Percentiles rank a stretch among this genome's conserved stretches.
Evolutionary conservation across 805 yeast species (phyloP).

Genomic region (Metschnikowia arizonensis): DNA sequence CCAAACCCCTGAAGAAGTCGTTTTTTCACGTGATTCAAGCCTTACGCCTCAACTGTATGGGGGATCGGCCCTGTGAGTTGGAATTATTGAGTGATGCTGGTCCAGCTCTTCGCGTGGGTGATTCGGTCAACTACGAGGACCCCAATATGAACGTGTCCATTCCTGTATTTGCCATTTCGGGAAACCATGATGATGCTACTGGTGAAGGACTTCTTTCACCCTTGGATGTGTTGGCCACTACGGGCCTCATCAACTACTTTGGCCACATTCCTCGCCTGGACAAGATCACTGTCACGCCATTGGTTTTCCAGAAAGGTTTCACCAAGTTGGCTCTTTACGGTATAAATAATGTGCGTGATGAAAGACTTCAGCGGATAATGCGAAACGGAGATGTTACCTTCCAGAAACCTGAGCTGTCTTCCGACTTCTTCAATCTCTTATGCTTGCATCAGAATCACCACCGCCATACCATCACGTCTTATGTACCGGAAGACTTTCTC

Average conservation of each 20-base stretch:
- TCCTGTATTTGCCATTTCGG: conserved; percentile 89
- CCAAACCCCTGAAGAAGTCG: conserved; percentile 84
- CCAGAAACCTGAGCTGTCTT: conserved; percentile 58
- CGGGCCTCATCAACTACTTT: conserved; percentile 85
- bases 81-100: conserved; percentile 79
- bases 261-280: conserved; percentile 79
- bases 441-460: conserved; percentile 91
- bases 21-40: conserved; percentile 76
- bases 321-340: conserved; percentile 88
- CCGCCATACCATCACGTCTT: conserved; percentile 73
- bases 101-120: conserved; percentile 54
- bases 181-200: conserved; percentile 95
- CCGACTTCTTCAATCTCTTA: conserved; percentile 79
- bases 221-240: conserved; percentile 73
- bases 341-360: conserved; percentile 83
- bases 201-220: conserved; percentile 83
- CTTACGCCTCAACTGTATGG: conserved; percentile 68
- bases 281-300: conserved; percentile 66
- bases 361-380: conserved; percentile 76
- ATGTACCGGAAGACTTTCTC: conserved; percentile 77
- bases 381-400: conserved; percentile 77
- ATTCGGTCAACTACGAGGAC: conserved; percentile 82
- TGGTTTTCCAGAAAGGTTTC: conserved; percentile 75
- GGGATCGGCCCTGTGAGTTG: conserved; percentile 82
- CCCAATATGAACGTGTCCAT: conserved; percentile 83